Evolutionary conservation across 2,329 filamentous ascomycete genomes (phyloP).

Genomic region (Coniochaeta prunicola): DNA sequence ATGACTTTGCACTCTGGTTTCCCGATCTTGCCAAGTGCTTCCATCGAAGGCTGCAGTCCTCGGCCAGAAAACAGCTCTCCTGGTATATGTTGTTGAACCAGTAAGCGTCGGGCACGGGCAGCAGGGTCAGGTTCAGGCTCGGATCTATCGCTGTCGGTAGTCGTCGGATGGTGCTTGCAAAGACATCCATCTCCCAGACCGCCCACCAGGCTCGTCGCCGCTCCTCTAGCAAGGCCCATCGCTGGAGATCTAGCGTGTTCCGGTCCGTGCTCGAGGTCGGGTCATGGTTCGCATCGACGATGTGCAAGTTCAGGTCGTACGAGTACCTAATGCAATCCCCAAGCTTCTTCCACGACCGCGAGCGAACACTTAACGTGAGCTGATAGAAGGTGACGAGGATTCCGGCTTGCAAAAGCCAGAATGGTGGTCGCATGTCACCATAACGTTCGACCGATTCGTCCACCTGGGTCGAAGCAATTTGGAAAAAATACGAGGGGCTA

Average conservation of each 20-base stretch:
- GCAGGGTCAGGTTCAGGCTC: slow-evolving; percentile 24
- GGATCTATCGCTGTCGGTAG: slow-evolving; percentile 27
- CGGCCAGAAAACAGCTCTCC: slow-evolving; percentile 21
- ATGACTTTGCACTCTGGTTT: slow-evolving; percentile 25
- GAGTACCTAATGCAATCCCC: slow-evolving; percentile 20
- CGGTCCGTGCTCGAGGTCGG: neutral
- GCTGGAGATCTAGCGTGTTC: slow-evolving; percentile 5
- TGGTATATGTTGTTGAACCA: slow-evolving; percentile 21
- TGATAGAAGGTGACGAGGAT: slow-evolving; percentile 25
- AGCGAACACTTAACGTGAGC: slow-evolving; percentile 25
- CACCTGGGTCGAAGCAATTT: slow-evolving; percentile 15
- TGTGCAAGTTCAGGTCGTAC: slow-evolving; percentile 26
- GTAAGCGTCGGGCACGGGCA: slow-evolving; percentile 24
- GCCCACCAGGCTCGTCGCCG: slow-evolving; percentile 30
- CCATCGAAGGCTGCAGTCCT: slow-evolving; percentile 22
- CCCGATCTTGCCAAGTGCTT: slow-evolving; percentile 20
- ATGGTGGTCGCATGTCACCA: slow-evolving; percentile 21
- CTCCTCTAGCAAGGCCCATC: slow-evolving; percentile 24
- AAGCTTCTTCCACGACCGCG: slow-evolving; percentile 25
- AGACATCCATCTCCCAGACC: slow-evolving; percentile 35
- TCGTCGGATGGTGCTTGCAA: slow-evolving; percentile 29
- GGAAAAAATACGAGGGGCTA: slow-evolving; percentile 11
- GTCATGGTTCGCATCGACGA: slow-evolving; percentile 14
- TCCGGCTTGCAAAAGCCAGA: slow-evolving; percentile 27
- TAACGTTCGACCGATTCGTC: slow-evolving; percentile 22